Evolutionary conservation across 1,139 yeast species (phyloP), one percentile per base, ranked within the genome.

Genomic region (Casaregolazyma lundiana): DNA sequence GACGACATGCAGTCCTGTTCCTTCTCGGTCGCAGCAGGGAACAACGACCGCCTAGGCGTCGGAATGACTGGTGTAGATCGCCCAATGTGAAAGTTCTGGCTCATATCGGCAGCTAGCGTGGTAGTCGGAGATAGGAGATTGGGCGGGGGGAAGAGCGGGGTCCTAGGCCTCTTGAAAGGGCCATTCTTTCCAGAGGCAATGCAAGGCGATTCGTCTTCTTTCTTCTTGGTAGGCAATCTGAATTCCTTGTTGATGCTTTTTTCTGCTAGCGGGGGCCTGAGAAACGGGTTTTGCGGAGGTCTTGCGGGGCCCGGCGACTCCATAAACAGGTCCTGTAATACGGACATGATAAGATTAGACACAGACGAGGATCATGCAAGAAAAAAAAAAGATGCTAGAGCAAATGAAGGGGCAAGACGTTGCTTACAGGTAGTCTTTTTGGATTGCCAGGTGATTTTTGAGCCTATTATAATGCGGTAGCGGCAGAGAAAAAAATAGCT

Each of bases 51-150:
- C 42, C 67, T 51, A 1, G 69, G 69, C 11, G 69, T 65, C 3
- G 67, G 67, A 13, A 57, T 45, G 4, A 56, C 56, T 6, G 67
- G 65, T 30, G 56, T 56, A 7, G 32, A 26, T 45, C 57, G 52
- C 18, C 56, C 66, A 46, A 72, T 71, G 55, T 70, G 76, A 59
- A 73, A 74, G 61, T 73, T 74, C 53, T 70, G 69, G 17, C 72
- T 63, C 49, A 74, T 62, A 51, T 74, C 77, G 11, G 75, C 76
- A 1, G 76, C 76, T 47, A 74, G 58, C 0, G 71, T 64, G 11
- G 73, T 61, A 0, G 76, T 64, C 8, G 81, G 80, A 52, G 60
- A 55, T 20, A 42, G 38, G 20, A 41, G 48, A 16, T 22, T 29
- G 8, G 49, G 50, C 15, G 53, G 52, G 20, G 54, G 51, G 18